phyloP scores from a whole-genome alignment of 129 eudicot genomes.

The Solidago caesia region DNA sequence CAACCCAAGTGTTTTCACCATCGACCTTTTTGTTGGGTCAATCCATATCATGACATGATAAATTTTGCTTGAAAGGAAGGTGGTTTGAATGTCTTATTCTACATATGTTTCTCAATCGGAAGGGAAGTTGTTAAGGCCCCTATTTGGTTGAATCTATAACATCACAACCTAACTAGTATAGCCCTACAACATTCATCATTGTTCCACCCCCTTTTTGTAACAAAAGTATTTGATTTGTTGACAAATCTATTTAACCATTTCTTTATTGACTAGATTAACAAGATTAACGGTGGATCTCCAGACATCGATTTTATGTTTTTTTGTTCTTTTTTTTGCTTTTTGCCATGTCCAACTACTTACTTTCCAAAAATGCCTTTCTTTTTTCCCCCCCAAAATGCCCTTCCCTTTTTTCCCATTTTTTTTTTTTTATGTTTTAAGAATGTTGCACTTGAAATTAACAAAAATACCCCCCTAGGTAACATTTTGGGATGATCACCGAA shows the following conservation, averaged over 20 bases:
- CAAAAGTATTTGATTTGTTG: constrained; percentile 1
- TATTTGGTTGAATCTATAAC: constrained; percentile 35
- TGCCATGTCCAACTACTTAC: not conserved
- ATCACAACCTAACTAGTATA: constrained; percentile 33
- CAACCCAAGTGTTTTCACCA: too few relatives aligned
- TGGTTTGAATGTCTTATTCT: constrained; percentile 23
- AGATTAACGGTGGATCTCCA: constrained; percentile 24
- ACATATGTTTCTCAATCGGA: constrained; percentile 19
- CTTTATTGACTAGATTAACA: constrained; percentile 17
- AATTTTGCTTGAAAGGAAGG: constrained; percentile 30
- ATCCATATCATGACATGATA: constrained; percentile 18
- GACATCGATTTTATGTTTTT: not conserved
- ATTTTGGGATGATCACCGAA: too few relatives aligned
- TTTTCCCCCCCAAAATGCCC: not conserved
- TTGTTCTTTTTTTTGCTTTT: not conserved
- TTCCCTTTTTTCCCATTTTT: not conserved
- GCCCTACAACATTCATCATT: constrained; percentile 22
- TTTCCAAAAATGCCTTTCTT: constrained; percentile 1
- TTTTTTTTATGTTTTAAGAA: too few relatives aligned
- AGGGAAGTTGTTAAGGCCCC: constrained; percentile 24
- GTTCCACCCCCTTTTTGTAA: not conserved
- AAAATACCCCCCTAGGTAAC: too few relatives aligned
- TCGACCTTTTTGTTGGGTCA: too few relatives aligned
- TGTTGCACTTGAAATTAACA: too few relatives aligned
- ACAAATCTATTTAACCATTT: not conserved